Percentiles rank a stretch among this genome's conserved stretches.
Conservation (phyloP, 1,284 basidiomycete species). For the Moesziomyces globuligerus region DNA sequence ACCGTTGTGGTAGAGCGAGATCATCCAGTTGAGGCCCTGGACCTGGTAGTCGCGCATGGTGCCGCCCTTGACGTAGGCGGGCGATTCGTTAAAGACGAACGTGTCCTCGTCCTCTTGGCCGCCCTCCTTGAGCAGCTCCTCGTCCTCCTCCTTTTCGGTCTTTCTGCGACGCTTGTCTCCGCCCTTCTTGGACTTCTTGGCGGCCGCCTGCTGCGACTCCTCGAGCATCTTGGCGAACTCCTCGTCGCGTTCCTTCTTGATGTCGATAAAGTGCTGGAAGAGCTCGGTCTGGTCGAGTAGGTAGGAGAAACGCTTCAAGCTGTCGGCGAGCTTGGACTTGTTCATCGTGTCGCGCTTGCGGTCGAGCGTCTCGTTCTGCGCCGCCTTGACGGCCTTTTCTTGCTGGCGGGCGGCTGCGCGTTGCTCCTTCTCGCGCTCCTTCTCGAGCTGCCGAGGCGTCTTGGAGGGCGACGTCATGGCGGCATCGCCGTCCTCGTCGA, state of each 20-base stretch:
- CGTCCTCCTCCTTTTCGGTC: conserved; percentile 82
- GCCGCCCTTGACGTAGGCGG: conserved; percentile 72
- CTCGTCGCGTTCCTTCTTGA: conserved; percentile 81
- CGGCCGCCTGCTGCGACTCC: conserved; percentile 70
- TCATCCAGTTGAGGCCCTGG: conserved; percentile 97
- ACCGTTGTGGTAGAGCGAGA: conserved; percentile 58
- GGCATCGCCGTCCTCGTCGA: conserved; percentile 34
- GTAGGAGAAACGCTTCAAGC: conserved; percentile 65
- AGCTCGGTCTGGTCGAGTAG: conserved; percentile 66
- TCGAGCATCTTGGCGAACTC: conserved; percentile 86
- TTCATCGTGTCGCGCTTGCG: conserved; percentile 56
- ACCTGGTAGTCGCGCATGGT: conserved; percentile 93
- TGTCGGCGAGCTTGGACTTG: conserved; percentile 63
- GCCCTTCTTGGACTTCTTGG: conserved; percentile 39
- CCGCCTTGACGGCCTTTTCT: conserved; percentile 46
- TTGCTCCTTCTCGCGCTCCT: conserved; percentile 53
- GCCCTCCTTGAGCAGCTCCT: conserved; percentile 84
- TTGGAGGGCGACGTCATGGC: conserved; percentile 49
- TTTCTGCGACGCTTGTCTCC: conserved; percentile 81
- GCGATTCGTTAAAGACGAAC: conserved; percentile 63
- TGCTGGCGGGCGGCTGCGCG: conserved; percentile 47
- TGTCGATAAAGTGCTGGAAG: conserved; percentile 67
- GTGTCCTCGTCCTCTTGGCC: conserved; percentile 77
- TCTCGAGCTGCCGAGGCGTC: conserved; percentile 55
- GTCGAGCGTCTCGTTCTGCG: conserved; percentile 55